Conservation (phyloP, 2,329 filamentous ascomycete species). For the Penicillium sp. region DNA sequence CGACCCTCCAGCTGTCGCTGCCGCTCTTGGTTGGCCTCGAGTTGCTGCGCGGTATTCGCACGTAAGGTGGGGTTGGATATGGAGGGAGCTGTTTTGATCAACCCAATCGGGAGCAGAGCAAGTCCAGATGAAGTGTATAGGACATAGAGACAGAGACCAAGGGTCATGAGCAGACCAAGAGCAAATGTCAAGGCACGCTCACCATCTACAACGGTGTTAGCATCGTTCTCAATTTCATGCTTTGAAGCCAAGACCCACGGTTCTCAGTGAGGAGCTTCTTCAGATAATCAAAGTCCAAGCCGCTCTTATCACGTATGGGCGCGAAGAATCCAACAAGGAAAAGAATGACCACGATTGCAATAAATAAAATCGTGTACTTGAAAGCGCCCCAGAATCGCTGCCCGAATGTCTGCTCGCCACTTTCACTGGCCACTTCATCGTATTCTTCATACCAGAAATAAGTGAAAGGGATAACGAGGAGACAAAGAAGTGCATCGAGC, state of each 20-base stretch:
- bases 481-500: constrained; percentile 84
- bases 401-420: constrained; percentile 72
- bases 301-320: constrained; percentile 70
- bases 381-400: constrained; percentile 79
- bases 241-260: constrained; percentile 53
- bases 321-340: constrained; percentile 95
- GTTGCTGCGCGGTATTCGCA: constrained; percentile 75
- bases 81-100: constrained; percentile 89
- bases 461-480: constrained; percentile 88
- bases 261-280: constrained; percentile 81
- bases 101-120: constrained; percentile 82
- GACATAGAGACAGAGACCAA: constrained; percentile 84
- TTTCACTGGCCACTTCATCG: constrained; percentile 84
- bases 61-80: constrained; percentile 80
- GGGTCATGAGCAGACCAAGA: constrained; percentile 81
- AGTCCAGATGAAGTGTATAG: constrained; percentile 88
- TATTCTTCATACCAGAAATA: constrained; percentile 99
- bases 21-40: constrained; percentile 86
- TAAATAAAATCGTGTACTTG: constrained; percentile 88
- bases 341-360: constrained; percentile 73
- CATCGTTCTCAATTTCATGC: background rate
- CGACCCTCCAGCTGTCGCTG: constrained; percentile 90
- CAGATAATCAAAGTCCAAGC: constrained; percentile 86
- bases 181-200: constrained; percentile 91
- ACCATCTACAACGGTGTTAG: constrained; percentile 59